Percentiles rank a stretch among this genome's conserved stretches.
These are phyloP conservation scores for Huiozyma naganishii DNA, from an alignment of 805 yeast species.

Conservation along the genomic window DNA sequence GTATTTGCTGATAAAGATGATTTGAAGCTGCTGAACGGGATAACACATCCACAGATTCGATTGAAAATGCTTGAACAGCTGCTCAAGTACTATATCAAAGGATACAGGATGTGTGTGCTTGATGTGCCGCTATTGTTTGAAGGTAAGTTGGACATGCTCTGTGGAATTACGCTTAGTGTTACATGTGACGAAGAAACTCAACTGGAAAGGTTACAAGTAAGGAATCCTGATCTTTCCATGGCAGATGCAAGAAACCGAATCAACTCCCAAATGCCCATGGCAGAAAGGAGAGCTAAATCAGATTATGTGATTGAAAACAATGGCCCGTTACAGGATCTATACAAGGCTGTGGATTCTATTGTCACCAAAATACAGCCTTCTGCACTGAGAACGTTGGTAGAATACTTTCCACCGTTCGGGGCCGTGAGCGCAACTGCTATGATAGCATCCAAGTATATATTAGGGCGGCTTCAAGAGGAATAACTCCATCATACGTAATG, in stretches of 20 bases:
- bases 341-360: constrained; percentile 33
- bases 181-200: constrained; percentile 51
- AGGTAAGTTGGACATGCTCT: constrained; percentile 53
- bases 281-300: constrained; percentile 44
- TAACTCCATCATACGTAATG: too few relatives aligned
- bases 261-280: constrained; percentile 60
- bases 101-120: constrained; percentile 52
- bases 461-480: not conserved
- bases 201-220: constrained; percentile 43
- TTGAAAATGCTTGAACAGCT: constrained; percentile 49
- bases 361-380: constrained; percentile 33
- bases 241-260: constrained; percentile 69
- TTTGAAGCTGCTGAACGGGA: constrained; percentile 49
- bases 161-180: constrained; percentile 65
- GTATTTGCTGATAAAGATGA: constrained; percentile 63
- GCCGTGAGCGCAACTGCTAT: constrained; percentile 23
- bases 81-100: constrained; percentile 44
- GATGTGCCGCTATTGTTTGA: constrained; percentile 92
- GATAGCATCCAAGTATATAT: constrained; percentile 15
- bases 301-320: constrained; percentile 63
- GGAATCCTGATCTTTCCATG: constrained; percentile 57
- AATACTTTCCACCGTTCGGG: constrained; percentile 35
- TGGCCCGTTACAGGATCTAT: constrained; percentile 33
- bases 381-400: constrained; percentile 20
- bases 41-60: constrained; percentile 82